Evolutionary conservation across 2,329 filamentous ascomycete genomes (phyloP).

Genomic region (Monosporascus sp.): DNA sequence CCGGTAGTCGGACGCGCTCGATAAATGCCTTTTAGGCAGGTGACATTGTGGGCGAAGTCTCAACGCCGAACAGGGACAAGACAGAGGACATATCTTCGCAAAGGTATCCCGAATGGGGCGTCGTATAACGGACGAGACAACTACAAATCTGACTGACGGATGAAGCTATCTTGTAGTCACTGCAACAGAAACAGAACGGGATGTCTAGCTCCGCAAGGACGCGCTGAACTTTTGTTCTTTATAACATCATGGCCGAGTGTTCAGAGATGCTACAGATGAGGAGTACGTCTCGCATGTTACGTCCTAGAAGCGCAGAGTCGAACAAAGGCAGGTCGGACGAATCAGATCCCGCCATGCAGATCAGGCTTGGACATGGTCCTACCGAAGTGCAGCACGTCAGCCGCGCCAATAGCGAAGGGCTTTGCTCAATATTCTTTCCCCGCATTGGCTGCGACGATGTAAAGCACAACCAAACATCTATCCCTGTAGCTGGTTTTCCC

Average conservation of each 20-base stretch:
- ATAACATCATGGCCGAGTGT: not conserved
- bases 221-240: not conserved
- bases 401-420: no score
- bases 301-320: no score
- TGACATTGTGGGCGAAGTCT: not conserved
- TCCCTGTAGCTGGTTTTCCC: no score
- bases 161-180: not conserved
- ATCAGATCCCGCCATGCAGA: not conserved
- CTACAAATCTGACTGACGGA: not conserved
- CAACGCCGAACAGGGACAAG: not conserved
- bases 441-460: no score
- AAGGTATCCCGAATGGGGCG: not conserved
- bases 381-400: no score
- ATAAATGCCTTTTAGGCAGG: not conserved
- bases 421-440: no score
- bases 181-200: not conserved
- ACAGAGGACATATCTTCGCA: not conserved
- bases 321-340: not conserved
- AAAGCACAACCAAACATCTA: no score
- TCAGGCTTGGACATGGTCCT: no score
- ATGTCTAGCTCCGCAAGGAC: not conserved
- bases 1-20: not conserved
- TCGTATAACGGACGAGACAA: not conserved
- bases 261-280: not conserved
- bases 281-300: no score